These are phyloP conservation scores for Phylloporus sp. DNA, from an alignment of 768 basidiomycete genomes.

Conservation along the genomic window DNA sequence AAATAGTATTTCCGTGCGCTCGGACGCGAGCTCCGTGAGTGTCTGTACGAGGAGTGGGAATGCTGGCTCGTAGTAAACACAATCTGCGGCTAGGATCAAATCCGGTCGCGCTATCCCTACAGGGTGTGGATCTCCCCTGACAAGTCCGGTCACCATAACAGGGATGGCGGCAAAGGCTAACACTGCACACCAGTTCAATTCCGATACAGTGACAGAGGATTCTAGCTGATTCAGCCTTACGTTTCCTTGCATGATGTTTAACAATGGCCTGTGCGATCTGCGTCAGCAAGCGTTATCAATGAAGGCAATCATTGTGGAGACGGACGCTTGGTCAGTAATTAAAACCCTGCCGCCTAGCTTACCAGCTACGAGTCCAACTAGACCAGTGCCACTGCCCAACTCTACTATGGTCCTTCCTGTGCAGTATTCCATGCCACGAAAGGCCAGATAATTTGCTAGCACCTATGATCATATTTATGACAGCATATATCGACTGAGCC, in stretches of 20 bases:
- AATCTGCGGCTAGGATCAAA: conserved; percentile 86
- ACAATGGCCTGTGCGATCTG: conserved; percentile 52
- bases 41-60: conserved; percentile 86
- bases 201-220: conserved; percentile 51
- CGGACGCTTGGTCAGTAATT: conserved; percentile 91
- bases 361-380: conserved; percentile 84
- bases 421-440: conserved; percentile 48
- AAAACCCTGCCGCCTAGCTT: conserved; percentile 64
- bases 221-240: conserved; percentile 60
- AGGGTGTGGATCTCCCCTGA: conserved; percentile 66
- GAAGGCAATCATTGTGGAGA: conserved; percentile 23
- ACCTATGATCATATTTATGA: conserved; percentile 45
- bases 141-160: conserved; percentile 6
- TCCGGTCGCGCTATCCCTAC: conserved; percentile 47
- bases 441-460: conserved; percentile 69
- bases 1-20: conserved; percentile 70
- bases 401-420: conserved; percentile 64
- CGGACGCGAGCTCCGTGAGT: conserved; percentile 57
- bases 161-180: conserved; percentile 2
- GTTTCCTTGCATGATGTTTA: conserved; percentile 77
- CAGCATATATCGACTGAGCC: neutral
- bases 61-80: conserved; percentile 92
- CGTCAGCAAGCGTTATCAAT: conserved; percentile 9
- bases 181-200: conserved; percentile 74
- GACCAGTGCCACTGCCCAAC: conserved; percentile 87